These are phyloP conservation scores for Cladophialophora chaetospira DNA, from an alignment of 2,329 filamentous ascomycete genomes.

Conservation along the genomic window DNA sequence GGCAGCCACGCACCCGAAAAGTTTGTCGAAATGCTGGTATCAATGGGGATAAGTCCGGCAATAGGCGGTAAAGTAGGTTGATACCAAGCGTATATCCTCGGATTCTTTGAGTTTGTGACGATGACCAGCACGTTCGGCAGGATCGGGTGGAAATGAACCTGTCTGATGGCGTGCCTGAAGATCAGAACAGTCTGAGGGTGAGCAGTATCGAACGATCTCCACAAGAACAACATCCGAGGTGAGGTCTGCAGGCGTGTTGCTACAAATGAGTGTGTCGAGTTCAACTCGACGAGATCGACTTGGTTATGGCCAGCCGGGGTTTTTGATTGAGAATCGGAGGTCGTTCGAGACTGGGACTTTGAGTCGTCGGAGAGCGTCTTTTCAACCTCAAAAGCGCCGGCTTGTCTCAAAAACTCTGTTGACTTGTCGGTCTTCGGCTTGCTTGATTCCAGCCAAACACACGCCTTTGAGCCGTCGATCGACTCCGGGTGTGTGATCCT, in stretches of 20 bases:
- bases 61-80: slow-evolving; percentile 11
- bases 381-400: slow-evolving; percentile 19
- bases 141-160: slow-evolving; percentile 25
- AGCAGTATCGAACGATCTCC: slow-evolving; percentile 14
- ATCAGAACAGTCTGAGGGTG: slow-evolving; percentile 16
- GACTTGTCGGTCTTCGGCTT: not conserved
- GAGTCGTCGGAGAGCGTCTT: not conserved
- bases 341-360: not conserved
- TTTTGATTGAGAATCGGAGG: not conserved
- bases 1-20: slow-evolving; percentile 22
- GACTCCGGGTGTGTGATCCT: slow-evolving; percentile 22
- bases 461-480: slow-evolving; percentile 23
- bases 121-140: slow-evolving; percentile 24
- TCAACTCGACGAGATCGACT: slow-evolving; percentile 21
- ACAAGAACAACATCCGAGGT: slow-evolving; percentile 26
- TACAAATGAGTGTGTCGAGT: slow-evolving; percentile 20
- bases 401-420: slow-evolving; percentile 18
- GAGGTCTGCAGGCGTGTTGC: slow-evolving; percentile 21
- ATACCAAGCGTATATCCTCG: slow-evolving; percentile 27
- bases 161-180: slow-evolving; percentile 23
- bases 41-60: slow-evolving; percentile 12
- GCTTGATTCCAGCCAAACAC: slow-evolving; percentile 29
- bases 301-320: not conserved
- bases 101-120: slow-evolving; percentile 18
- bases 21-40: slow-evolving; percentile 11